These are phyloP conservation scores for Bothriochloa decipiens DNA, from an alignment of 176 grass and related monocot species.

Conservation along the genomic window DNA sequence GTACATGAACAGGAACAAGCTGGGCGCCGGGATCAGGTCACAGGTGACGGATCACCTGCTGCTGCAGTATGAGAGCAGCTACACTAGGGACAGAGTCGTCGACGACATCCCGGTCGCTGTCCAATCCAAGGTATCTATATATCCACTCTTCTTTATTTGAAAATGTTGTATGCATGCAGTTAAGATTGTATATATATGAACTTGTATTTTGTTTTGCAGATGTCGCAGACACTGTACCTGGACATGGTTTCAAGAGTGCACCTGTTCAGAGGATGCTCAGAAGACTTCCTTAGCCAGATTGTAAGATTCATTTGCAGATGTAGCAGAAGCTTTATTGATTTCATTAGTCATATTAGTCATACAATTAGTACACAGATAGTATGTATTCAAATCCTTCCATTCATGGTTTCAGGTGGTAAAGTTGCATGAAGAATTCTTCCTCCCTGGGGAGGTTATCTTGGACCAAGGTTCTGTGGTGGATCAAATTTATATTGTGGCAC, in stretches of 20 bases:
- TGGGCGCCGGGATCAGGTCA: conserved; percentile 66
- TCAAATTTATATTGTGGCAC: conserved; percentile 60
- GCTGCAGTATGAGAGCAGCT: conserved; percentile 83
- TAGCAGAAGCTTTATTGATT: background rate
- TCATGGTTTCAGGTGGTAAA: conserved; percentile 67
- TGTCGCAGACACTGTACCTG: conserved; percentile 60
- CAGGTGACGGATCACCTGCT: conserved; percentile 69
- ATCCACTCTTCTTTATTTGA: background rate
- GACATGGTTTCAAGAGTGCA: conserved; percentile 67
- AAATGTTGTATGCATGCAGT: background rate
- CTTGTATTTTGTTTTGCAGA: background rate
- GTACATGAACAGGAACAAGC: conserved; percentile 94
- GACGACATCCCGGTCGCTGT: conserved; percentile 71
- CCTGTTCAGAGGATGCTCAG: conserved; percentile 78
- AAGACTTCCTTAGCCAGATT: conserved; percentile 92
- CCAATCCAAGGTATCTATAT: conserved; percentile 63
- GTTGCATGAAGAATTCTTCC: conserved; percentile 58
- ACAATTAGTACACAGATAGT: background rate
- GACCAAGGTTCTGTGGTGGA: conserved; percentile 60
- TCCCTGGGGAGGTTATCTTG: conserved; percentile 56
- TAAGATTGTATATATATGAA: background rate
- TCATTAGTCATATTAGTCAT: background rate
- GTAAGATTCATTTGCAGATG: conserved; percentile 52
- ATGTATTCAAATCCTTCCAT: background rate
- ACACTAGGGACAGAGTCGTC: conserved; percentile 62